A percentile compares a stretch with the other conserved stretches of the same genome.
phyloP scores from a whole-genome alignment of 1,284 basidiomycete genomes.

The Neonothopanus nambi region DNA sequence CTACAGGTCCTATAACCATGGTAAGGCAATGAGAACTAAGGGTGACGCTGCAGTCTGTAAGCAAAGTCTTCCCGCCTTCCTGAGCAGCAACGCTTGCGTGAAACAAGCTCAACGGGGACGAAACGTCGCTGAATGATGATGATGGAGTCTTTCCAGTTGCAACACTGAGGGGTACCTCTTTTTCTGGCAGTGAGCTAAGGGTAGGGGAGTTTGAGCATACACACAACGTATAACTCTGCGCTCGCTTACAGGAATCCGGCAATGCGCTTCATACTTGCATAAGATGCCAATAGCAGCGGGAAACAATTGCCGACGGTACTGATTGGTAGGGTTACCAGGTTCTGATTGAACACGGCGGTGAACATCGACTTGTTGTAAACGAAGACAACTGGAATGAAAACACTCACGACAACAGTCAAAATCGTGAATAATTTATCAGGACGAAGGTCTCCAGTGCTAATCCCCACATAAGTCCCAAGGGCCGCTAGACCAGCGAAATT shows the following conservation, averaged over 20 bases:
- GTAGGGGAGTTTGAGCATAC: not conserved
- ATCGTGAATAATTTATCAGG: slow-evolving; percentile 19
- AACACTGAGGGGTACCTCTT: not conserved
- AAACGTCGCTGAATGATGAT: not conserved
- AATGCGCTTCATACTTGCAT: slow-evolving; percentile 24
- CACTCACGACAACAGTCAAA: slow-evolving; percentile 12
- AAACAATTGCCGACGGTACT: slow-evolving; percentile 22
- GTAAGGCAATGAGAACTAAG: slow-evolving; percentile 4
- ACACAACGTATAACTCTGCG: not conserved
- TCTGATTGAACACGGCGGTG: slow-evolving; percentile 1
- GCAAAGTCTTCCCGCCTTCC: slow-evolving; percentile 7
- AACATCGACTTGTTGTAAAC: not conserved
- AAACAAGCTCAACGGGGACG: not conserved
- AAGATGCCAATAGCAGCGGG: slow-evolving; percentile 24
- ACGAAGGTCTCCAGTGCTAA: slow-evolving; percentile 11
- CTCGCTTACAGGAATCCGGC: slow-evolving; percentile 19
- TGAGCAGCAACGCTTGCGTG: slow-evolving; percentile 5
- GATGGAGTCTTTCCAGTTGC: not conserved
- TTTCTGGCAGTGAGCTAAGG: slow-evolving; percentile 8
- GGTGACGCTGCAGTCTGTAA: slow-evolving; percentile 14
- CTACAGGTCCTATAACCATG: slow-evolving; percentile 4
- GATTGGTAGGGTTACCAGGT: slow-evolving; percentile 18
- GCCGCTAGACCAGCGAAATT: slow-evolving; percentile 20
- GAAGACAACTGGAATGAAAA: not conserved
- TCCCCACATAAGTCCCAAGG: slow-evolving; percentile 21